Evolutionary conservation across 148 eudicot species (phyloP), one percentile per base, ranked within the genome.

Genomic region (Amaranthus hypochondriacus): DNA sequence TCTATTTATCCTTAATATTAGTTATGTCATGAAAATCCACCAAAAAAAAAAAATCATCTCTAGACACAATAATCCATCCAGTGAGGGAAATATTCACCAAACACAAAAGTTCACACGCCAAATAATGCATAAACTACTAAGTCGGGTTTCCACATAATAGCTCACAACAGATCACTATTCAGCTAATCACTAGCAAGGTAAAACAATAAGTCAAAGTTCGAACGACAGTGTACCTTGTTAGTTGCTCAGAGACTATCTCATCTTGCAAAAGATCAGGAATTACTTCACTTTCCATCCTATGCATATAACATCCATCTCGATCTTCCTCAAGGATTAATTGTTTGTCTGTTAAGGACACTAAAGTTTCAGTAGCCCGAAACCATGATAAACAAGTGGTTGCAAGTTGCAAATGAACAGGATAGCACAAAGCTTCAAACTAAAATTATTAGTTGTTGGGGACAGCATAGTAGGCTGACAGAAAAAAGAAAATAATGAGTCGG

Each of bases 231-330:
- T 83, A 92, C 97, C 97, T 89, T 75, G 97, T 95, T 57, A 95
- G 91, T 72, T 95, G 97, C 81, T 95, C 97, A 62, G 97, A 95
- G 59, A 95, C 92, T 76, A 95, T 90, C 78, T 95, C 98, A 82
- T 95, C 98, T 66, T 76, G 75, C 21, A 88, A 66, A 69, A 92
- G 84, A 82, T 87, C 87, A 71, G 74, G 57, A 78, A 79, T 60
- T 76, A 74, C 79, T 71, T 53, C 62, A 54, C 58, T 76, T 52
- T 74, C 76, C 54, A 69, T 73, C 70, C 74, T 76, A 73, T 73
- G 75, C 75, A 48, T 65, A 77, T 63, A 59, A 48, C 66, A 59
- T 74, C 79, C 84, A 75, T 81, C 62, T 64, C n/a, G 70, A 66
- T 58, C 79, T 73, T 71, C 58, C 64, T 74, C 78, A 9, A 62